A percentile compares a stretch with the other conserved stretches of the same genome.
Conservation (phyloP, 257 asterid species). For the Solanum raphanifolium region DNA sequence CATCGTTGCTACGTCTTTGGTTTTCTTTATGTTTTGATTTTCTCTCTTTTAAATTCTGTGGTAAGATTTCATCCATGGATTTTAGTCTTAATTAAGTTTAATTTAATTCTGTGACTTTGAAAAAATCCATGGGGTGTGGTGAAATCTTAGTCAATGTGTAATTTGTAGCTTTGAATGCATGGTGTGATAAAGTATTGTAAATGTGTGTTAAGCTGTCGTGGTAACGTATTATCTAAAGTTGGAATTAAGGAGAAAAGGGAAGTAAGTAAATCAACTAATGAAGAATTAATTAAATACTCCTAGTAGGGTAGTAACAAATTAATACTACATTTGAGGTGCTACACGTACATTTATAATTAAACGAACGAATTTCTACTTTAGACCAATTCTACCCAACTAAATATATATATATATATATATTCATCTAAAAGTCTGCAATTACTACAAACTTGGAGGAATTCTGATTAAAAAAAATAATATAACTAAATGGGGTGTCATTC, state of each 20-base stretch:
- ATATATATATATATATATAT: too few species aligned
- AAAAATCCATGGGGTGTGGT: neutral
- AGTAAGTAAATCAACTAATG: neutral
- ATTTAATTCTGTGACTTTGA: neutral
- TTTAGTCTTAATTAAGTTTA: neutral
- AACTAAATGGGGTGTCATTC: neutral
- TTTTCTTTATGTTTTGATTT: neutral
- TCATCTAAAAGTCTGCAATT: too few species aligned
- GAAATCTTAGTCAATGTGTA: neutral
- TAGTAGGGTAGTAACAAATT: neutral
- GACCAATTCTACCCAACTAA: neutral
- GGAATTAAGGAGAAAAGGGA: neutral
- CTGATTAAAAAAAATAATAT: neutral
- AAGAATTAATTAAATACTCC: neutral
- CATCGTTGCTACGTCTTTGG: neutral
- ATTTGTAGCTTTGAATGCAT: constrained; percentile 1
- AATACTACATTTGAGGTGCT: neutral
- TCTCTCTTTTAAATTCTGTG: neutral
- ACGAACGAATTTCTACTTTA: neutral
- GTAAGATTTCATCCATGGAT: neutral
- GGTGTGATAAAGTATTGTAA: neutral
- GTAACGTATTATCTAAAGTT: neutral
- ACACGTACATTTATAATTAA: neutral
- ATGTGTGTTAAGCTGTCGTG: neutral
- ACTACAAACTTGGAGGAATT: neutral